Evolutionary conservation across 2,329 filamentous ascomycete species (phyloP).

Genomic region (Microcyclospora tardicrescens): DNA sequence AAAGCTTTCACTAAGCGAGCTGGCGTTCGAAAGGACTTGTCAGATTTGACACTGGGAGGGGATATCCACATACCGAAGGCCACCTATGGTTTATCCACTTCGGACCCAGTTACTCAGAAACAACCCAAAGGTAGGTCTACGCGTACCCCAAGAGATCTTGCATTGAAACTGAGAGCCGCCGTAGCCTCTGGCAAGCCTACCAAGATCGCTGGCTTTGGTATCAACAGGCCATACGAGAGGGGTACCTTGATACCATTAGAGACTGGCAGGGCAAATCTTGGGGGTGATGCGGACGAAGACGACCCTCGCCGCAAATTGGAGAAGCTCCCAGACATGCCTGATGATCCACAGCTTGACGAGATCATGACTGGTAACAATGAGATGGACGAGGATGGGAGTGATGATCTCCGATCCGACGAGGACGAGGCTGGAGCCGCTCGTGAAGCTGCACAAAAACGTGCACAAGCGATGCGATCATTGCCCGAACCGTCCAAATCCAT

Average conservation of each 20-base stretch:
- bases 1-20: slow-evolving; percentile 77
- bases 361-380: slow-evolving; percentile 46
- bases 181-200: slow-evolving; percentile 25
- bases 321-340: slow-evolving; percentile 66
- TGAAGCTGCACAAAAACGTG: slow-evolving; percentile 67
- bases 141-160: slow-evolving; percentile 7
- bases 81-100: slow-evolving; percentile 15
- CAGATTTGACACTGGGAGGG: slow-evolving; percentile 39
- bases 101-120: slow-evolving; percentile 3
- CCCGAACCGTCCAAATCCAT: slow-evolving; percentile 27
- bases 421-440: slow-evolving; percentile 75
- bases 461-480: slow-evolving; percentile 27
- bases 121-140: slow-evolving; percentile 28
- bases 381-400: slow-evolving; percentile 41
- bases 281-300: slow-evolving; percentile 68
- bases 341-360: slow-evolving; percentile 33
- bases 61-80: slow-evolving; percentile 37
- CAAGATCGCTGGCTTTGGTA: slow-evolving; percentile 74
- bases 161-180: slow-evolving; percentile 1
- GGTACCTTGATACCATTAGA: slow-evolving; percentile 46
- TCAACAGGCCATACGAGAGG: slow-evolving; percentile 54
- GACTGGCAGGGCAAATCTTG: slow-evolving; percentile 45
- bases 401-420: slow-evolving; percentile 72
- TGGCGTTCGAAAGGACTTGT: slow-evolving; percentile 41
- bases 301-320: slow-evolving; percentile 76